phyloP scores from a whole-genome alignment of 2,329 filamentous ascomycete species.

The Cladophialophora exuberans region DNA sequence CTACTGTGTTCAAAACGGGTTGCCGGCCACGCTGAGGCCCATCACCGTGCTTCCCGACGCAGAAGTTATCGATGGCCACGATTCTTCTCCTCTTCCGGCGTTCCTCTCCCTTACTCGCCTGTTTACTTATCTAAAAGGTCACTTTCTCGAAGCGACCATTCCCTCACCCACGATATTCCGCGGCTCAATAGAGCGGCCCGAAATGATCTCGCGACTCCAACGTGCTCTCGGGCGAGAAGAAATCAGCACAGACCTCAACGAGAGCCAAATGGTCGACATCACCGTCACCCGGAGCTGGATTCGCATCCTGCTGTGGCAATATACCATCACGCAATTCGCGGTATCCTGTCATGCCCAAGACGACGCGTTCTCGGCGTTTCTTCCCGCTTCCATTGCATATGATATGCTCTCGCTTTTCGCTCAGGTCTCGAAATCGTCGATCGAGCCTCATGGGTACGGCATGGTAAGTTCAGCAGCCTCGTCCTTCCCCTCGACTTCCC shows the following conservation, averaged over 20 bases:
- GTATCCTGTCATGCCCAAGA: constrained; percentile 7
- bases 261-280: constrained; percentile 7
- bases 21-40: neutral
- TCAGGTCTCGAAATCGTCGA: constrained; percentile 1
- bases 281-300: constrained; percentile 10
- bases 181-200: too few species aligned
- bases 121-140: constrained; percentile 10
- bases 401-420: constrained; percentile 5
- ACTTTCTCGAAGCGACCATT: neutral
- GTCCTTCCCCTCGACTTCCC: neutral
- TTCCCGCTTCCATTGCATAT: constrained; percentile 1
- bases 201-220: neutral
- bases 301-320: constrained; percentile 13
- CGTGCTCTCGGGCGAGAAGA: neutral
- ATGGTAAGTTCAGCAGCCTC: too few species aligned
- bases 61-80: neutral
- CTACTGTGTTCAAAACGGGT: constrained; percentile 11
- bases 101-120: constrained; percentile 5
- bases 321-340: constrained; percentile 8
- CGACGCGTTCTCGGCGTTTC: constrained; percentile 10
- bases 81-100: constrained; percentile 2
- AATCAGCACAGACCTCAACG: neutral
- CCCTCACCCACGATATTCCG: neutral
- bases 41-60: neutral
- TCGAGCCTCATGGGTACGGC: constrained; percentile 12